Evolutionary conservation across 1,284 basidiomycete species (phyloP).

Genomic region (Pterulicium gracile): DNA sequence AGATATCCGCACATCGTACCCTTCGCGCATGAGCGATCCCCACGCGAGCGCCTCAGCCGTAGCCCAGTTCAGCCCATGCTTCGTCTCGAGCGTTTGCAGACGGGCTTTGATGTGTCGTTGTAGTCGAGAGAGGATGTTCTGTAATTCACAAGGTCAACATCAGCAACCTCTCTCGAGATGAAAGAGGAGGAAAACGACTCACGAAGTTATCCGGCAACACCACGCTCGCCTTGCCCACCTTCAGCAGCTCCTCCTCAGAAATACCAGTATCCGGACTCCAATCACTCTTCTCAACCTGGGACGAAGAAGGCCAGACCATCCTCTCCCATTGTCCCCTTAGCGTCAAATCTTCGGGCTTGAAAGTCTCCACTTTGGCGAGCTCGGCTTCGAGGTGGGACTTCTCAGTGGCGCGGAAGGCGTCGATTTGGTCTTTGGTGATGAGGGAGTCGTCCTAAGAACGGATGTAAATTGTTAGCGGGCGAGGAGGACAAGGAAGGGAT

Average conservation of each 20-base stretch:
- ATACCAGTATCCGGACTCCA: conserved; percentile 64
- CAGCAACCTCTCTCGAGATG: background rate
- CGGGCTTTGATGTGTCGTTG: conserved; percentile 73
- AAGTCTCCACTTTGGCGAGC: conserved; percentile 38
- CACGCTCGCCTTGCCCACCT: conserved; percentile 63
- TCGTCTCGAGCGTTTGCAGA: conserved; percentile 60
- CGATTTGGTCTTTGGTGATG: conserved; percentile 38
- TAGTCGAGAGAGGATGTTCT: conserved; percentile 75
- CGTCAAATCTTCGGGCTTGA: conserved; percentile 40
- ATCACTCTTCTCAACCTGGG: conserved; percentile 30
- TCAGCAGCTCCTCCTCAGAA: conserved; percentile 32
- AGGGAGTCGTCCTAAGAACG: conserved; percentile 39
- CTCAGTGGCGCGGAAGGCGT: conserved; percentile 41
- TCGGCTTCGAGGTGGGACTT: conserved; percentile 51
- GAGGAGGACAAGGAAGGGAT: background rate
- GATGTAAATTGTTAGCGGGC: background rate
- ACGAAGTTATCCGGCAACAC: conserved; percentile 68
- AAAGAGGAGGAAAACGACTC: conserved; percentile 19
- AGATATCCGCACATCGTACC: conserved; percentile 73
- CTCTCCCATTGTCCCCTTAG: conserved; percentile 56
- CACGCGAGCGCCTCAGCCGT: conserved; percentile 86
- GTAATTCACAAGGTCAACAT: conserved; percentile 4
- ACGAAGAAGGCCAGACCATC: conserved; percentile 58
- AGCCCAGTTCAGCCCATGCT: conserved; percentile 73
- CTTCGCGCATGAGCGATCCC: conserved; percentile 72